phyloP scores from a whole-genome alignment of 108 stramenopile species.

The Cylindrotheca closterium region DNA sequence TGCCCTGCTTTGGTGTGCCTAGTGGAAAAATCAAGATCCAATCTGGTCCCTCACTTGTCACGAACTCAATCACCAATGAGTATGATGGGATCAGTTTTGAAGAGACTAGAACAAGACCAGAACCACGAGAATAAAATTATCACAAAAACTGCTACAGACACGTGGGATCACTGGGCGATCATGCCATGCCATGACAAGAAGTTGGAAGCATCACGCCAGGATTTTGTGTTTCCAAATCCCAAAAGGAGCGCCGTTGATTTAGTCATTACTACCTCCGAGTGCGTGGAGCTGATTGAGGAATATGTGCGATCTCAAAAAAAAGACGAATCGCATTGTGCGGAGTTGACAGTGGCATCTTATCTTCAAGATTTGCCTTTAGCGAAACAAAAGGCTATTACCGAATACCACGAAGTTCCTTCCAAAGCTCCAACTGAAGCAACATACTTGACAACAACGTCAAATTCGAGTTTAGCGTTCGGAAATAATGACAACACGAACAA shows the following conservation, averaged over 20 bases:
- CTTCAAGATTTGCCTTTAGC: neutral
- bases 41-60: constrained; percentile 81
- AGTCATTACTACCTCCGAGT: constrained; percentile 90
- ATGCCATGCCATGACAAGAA: constrained; percentile 99
- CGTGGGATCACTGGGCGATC: constrained; percentile 62
- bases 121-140: neutral
- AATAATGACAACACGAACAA: neutral
- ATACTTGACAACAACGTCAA: too few species aligned
- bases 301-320: neutral
- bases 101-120: neutral
- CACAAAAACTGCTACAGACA: neutral
- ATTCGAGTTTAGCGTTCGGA: neutral
- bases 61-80: constrained; percentile 82
- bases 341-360: neutral
- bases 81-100: constrained; percentile 27
- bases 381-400: neutral
- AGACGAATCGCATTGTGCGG: neutral
- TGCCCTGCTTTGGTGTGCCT: constrained; percentile 99
- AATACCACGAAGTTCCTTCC: neutral
- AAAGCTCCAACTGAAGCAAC: neutral
- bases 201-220: constrained; percentile 93
- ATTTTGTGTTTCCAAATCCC: constrained; percentile 50
- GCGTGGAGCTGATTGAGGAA: constrained; percentile 73
- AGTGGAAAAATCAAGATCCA: constrained; percentile 92
- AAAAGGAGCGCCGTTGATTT: constrained; percentile 84